phyloP scores from a whole-genome alignment of 768 basidiomycete species.

The Suillus decipiens region DNA sequence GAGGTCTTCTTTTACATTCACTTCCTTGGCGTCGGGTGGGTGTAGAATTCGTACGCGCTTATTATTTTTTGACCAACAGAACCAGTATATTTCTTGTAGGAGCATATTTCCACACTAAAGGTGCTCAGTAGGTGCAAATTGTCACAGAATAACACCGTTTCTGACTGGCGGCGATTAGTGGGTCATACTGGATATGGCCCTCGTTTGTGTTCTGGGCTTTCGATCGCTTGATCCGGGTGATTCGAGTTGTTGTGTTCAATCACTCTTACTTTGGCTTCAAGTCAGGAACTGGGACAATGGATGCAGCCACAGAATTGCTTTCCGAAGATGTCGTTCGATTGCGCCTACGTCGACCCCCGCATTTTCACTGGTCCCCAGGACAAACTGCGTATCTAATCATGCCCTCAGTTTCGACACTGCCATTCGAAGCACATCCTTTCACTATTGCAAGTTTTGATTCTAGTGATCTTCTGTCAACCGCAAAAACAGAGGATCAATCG shows the following conservation, averaged over 20 bases:
- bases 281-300: conserved; percentile 24
- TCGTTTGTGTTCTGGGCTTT: conserved; percentile 54
- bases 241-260: conserved; percentile 46
- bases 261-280: conserved; percentile 34
- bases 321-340: conserved; percentile 45
- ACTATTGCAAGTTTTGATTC: conserved; percentile 45
- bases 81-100: conserved; percentile 32
- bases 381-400: conserved; percentile 51
- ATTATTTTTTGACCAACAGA: background rate
- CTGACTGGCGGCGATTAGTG: conserved; percentile 19
- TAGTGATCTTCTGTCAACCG: background rate
- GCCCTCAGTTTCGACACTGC: conserved; percentile 39
- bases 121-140: conserved; percentile 31
- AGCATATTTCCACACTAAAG: conserved; percentile 43
- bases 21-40: conserved; percentile 42
- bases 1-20: conserved; percentile 54
- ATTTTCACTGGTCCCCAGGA: conserved; percentile 49
- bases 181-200: conserved; percentile 46
- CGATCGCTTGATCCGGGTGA: conserved; percentile 47
- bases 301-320: conserved; percentile 41
- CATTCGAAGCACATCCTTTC: conserved; percentile 55
- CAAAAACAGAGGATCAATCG: background rate
- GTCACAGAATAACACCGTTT: too few species aligned
- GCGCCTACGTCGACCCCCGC: conserved; percentile 39
- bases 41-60: background rate